Evolutionary conservation across 208 protist species (phyloP), one percentile per base, ranked within the genome.

Genomic region (Giardia muris): DNA sequence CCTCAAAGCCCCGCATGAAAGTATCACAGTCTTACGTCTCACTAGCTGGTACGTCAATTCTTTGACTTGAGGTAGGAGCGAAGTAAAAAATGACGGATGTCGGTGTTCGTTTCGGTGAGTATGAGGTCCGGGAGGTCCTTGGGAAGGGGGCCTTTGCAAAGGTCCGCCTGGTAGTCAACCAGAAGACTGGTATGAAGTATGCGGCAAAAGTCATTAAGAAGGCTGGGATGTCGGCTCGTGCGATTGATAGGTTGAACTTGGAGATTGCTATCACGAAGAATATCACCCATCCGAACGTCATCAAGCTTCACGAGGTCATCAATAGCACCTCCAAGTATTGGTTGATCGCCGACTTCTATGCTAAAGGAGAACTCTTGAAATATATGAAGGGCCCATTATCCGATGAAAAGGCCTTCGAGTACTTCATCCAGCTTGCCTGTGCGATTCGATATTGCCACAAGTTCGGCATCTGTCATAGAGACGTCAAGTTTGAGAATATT

Each of bases 31-130:
- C n/a, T n/a, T n/a, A n/a, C n/a, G n/a, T n/a, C n/a, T n/a, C n/a
- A n/a, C n/a, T n/a, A n/a, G n/a, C n/a, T n/a, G n/a, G n/a, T n/a
- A n/a, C n/a, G n/a, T n/a, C n/a, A n/a, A n/a, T n/a, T n/a, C n/a
- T n/a, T n/a, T n/a, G n/a, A n/a, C n/a, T n/a, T n/a, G n/a, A n/a
- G n/a, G n/a, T n/a, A n/a, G n/a, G n/a, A n/a, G n/a, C n/a, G n/a
- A n/a, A n/a, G n/a, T n/a, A n/a, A n/a, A n/a, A n/a, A n/a, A n/a
- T n/a, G n/a, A n/a, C n/a, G n/a, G n/a, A n/a, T n/a, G n/a, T n/a
- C n/a, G n/a, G n/a, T n/a, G 57, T 76, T 76, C 57, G 30, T 10
- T 30, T 97, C 30, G 96, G 45, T 67, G n/a, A 90, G n/a, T 90
- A 90, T 47, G 45, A 47, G 2, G 45, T 90, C n/a, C 19, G 43